phyloP scores from a whole-genome alignment of 176 grass and related monocot species.

The Saccharum officinarum region DNA sequence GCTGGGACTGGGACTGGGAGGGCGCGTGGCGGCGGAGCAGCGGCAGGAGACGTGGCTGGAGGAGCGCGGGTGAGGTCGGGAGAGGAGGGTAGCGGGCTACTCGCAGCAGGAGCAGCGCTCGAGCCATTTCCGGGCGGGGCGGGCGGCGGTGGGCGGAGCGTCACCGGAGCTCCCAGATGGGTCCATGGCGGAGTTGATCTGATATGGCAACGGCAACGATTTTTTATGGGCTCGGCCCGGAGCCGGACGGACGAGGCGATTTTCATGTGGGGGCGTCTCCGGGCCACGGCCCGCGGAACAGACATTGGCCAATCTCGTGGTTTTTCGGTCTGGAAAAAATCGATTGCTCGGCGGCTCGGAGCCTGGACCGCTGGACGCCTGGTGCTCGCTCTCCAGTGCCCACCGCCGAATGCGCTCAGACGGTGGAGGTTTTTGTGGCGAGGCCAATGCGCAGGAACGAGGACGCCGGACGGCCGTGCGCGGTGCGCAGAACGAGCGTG shows the following conservation, averaged over 20 bases:
- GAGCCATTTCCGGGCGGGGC: constrained; percentile 41
- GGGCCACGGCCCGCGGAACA: neutral
- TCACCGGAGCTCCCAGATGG: neutral
- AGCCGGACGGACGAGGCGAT: neutral
- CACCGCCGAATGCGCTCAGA: neutral
- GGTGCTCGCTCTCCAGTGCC: neutral
- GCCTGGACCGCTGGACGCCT: neutral
- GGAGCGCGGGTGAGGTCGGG: neutral
- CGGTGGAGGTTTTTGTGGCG: neutral
- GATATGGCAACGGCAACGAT: neutral
- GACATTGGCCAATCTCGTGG: no score
- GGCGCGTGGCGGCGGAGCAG: constrained; percentile 14
- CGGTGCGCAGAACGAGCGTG: neutral
- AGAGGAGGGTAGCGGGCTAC: constrained; percentile 40
- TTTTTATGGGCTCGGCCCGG: neutral
- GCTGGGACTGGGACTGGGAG: neutral
- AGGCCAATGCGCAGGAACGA: neutral
- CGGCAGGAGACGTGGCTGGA: neutral
- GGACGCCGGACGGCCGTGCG: neutral
- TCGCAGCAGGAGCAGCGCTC: constrained; percentile 53
- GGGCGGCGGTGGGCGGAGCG: constrained; percentile 17
- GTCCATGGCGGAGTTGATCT: neutral
- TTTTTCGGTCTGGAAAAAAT: neutral
- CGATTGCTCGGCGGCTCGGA: neutral
- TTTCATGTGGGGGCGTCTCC: neutral